phyloP scores from a whole-genome alignment of 331 rosid genomes.

The Telfairia occidentalis region DNA sequence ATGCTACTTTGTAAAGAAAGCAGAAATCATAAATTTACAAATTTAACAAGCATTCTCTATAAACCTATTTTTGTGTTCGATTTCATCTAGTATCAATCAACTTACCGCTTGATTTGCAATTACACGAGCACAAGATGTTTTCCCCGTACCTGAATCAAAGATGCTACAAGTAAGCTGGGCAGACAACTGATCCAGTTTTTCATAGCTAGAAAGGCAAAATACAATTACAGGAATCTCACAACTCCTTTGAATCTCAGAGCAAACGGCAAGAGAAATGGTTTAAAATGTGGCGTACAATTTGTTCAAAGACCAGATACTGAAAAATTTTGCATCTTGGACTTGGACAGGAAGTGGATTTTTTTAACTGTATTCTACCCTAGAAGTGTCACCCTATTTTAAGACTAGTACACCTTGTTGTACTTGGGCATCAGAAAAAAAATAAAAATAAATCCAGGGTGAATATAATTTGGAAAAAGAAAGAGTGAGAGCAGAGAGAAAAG shows the following conservation, averaged over 20 bases:
- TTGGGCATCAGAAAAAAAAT: neutral
- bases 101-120: constrained; percentile 87
- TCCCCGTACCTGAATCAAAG: constrained; percentile 76
- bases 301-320: neutral
- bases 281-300: neutral
- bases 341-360: neutral
- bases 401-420: neutral
- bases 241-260: constrained; percentile 3
- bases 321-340: neutral
- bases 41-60: neutral
- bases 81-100: neutral
- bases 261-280: neutral
- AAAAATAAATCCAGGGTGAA: neutral
- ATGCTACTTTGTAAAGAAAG: neutral
- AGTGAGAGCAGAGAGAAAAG: neutral
- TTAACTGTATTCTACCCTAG: neutral
- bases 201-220: constrained; percentile 6
- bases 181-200: constrained; percentile 5
- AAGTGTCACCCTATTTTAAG: neutral
- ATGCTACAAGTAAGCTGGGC: constrained; percentile 16
- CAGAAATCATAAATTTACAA: neutral
- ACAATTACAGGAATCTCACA: constrained; percentile 6
- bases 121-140: constrained; percentile 91
- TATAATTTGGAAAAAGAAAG: neutral
- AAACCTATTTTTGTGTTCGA: neutral